Percentiles rank a stretch among this genome's conserved stretches.
These are phyloP conservation scores for Hirsutella rhossiliensis DNA, from an alignment of 2,329 filamentous ascomycete species.

Conservation along the genomic window DNA sequence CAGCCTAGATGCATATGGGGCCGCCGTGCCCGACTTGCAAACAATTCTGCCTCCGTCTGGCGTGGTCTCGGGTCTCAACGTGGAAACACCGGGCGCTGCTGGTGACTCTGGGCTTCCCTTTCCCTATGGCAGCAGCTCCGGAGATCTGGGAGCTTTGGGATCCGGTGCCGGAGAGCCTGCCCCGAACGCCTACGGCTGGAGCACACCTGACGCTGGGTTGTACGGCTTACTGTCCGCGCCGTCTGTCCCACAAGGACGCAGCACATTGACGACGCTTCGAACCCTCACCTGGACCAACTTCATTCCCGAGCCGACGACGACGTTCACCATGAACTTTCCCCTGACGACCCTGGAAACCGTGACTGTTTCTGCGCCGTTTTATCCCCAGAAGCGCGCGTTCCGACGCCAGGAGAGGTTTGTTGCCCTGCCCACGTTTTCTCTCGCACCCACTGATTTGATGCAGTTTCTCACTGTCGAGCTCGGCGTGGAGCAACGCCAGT, in stretches of 20 bases:
- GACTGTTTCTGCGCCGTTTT: constrained; percentile 8
- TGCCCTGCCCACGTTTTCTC: background rate
- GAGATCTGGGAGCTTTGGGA: constrained; percentile 5
- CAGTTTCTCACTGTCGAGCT: constrained; percentile 8
- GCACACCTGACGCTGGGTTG: constrained; percentile 5
- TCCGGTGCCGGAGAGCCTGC: constrained; percentile 5
- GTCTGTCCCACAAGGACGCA: constrained; percentile 7
- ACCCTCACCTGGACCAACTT: constrained; percentile 28
- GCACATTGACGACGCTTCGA: constrained; percentile 11
- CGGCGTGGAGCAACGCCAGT: constrained; percentile 19
- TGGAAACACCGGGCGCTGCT: constrained; percentile 12
- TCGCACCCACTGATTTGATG: background rate
- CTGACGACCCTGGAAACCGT: constrained; percentile 25
- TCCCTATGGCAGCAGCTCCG: constrained; percentile 7
- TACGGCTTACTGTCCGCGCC: constrained; percentile 13
- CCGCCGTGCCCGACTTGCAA: constrained; percentile 1
- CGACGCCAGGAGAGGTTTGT: constrained; percentile 18
- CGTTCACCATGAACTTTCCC: constrained; percentile 26
- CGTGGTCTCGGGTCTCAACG: constrained; percentile 10
- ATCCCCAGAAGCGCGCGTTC: constrained; percentile 11
- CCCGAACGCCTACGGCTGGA: constrained; percentile 12
- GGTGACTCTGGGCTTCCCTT: constrained; percentile 6
- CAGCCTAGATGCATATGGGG: constrained; percentile 14
- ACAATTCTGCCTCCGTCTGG: constrained; percentile 6
- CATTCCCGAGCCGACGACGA: constrained; percentile 25